These are phyloP conservation scores for Zangia roseola DNA, from an alignment of 768 basidiomycete genomes.

Conservation along the genomic window DNA sequence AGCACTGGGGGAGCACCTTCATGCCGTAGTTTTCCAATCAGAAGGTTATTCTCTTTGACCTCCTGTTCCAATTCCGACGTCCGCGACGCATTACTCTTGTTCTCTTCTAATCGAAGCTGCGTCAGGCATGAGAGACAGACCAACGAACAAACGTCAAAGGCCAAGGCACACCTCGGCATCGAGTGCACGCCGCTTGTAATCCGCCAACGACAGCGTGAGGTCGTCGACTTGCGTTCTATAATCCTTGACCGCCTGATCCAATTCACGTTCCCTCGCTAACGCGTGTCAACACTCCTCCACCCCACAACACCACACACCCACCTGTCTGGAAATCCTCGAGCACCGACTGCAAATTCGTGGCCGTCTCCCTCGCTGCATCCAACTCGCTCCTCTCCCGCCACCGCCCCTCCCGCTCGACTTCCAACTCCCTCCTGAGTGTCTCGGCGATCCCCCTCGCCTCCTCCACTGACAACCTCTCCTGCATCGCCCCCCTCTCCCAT, in stretches of 20 bases:
- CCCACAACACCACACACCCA: conserved; percentile 37
- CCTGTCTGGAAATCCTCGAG: conserved; percentile 94
- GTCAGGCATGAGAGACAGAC: conserved; percentile 4
- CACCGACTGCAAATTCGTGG: conserved; percentile 85
- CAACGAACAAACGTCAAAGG: not conserved
- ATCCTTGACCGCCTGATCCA: conserved; percentile 81
- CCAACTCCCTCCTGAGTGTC: conserved; percentile 59
- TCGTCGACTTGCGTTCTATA: conserved; percentile 72
- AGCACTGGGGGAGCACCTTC: no score
- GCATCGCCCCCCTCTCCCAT: conserved; percentile 58
- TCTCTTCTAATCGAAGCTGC: conserved; percentile 76
- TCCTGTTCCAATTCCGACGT: conserved; percentile 82
- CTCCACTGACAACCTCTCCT: conserved; percentile 72
- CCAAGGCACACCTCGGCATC: conserved; percentile 72
- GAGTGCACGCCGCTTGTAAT: conserved; percentile 84
- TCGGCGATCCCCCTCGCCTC: conserved; percentile 61
- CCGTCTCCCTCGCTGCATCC: conserved; percentile 69
- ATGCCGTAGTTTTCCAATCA: conserved; percentile 93
- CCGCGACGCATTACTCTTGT: conserved; percentile 59
- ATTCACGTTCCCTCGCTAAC: conserved; percentile 86
- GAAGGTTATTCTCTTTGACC: conserved; percentile 91
- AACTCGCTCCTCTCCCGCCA: conserved; percentile 56
- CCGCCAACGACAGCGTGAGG: conserved; percentile 76
- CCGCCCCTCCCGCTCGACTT: conserved; percentile 59
- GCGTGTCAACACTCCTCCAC: conserved; percentile 1